Base-by-base conservation (phyloP, 2,329 filamentous ascomycete species). In the Harringtonia lauricola region DNA sequence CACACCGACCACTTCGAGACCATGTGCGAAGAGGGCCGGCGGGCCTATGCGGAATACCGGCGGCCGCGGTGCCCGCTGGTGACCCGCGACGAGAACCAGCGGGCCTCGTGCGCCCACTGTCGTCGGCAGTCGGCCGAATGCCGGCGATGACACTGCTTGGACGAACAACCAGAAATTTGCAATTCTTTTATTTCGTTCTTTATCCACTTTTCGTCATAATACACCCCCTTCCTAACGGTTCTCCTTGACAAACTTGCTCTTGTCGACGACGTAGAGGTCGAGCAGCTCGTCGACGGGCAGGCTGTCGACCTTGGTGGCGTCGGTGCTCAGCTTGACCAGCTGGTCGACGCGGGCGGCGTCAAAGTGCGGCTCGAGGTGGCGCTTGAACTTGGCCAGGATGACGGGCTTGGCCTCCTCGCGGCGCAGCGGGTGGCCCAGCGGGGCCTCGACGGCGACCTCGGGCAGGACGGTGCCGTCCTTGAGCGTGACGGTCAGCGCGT, bases 361-460 rank as follows among this genome's bases (percentile, higher is more conserved):
- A 65, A 84, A 94, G 70, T 95, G 90, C 43, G 84, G 85, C 56
- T 75, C 76, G 41, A 96, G 70, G 67, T 98, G 92, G 62, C 86
- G 81, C 81, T 89, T 83, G 72, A 87, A 98, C 75, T 98, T 98
- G 64, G 79, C 81, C 55, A 96, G 69, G 55, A 98, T 95, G 66
- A 94, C 86, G 47, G 92, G 92, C 78, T 96, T 96, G 55, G 92
- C 92, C 76, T 98, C 92, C 57, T 95, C 89, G 53, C 92, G 76
- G 52, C 92, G 76, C 59, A 92, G 73, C 52, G 83, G 83, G 72
- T 98, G 92, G 56, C 92, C 92, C 34, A 98, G 79, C 45, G 92
- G 92, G 46, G 92, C 90, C 72, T 95, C 89, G 43, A 98, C 85
- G 39, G 85, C 83, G 47, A 94, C 80, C 70, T 98, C 92, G 19